Base-by-base conservation (phyloP, 2,329 filamentous ascomycete species). In the Nothophaeocryptopus gaeumannii region DNA sequence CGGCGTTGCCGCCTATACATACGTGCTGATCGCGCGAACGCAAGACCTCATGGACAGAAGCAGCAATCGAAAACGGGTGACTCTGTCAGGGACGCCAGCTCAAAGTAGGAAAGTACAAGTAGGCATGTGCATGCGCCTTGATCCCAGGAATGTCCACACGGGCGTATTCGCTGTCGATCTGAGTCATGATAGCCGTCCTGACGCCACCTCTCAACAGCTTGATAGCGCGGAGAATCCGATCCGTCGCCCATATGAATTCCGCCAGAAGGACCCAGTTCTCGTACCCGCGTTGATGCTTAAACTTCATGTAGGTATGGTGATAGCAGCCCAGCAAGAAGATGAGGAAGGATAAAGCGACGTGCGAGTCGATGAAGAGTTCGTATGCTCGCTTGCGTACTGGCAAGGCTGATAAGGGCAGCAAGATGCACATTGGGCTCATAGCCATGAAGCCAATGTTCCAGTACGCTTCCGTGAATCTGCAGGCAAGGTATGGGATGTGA, bases 1-100 rank as follows among this genome's bases (percentile, higher is more conserved):
- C 5, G 16, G 5, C 38, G 20, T 11, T 11, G 38, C 38, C 16
- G 38, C 15, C 7, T 39, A 9, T 26, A 2, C 38, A 26, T 26
- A 2, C 38, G 11, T 26, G 20, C 20, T 26, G 20, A 7, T 26
- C 20, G 20, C 20, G 20, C 20, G 20, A 16, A 39, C 26, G 38
- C 11, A 8, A 3, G 12, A 26, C 26, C n/a, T 15, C 13, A 32
- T 34, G 14, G 7, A 44, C 40, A 13, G 40, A 44, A 14, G 38
- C 45, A 36, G 68, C 50, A 20, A 77, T 58, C 0, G 74, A 78
- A 56, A 81, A 80, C 0, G 78, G 78, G 56, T 81, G 78, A 39
- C 76, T 80, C 57, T 80, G 77, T 77, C 77, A 80, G 1, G 57
- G 42, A 1, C 56, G 49, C 49, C 55, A 58, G 8, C 51, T 69